These are phyloP conservation scores for Apiospora rasikravindrae DNA, from an alignment of 2,329 filamentous ascomycete genomes.

Conservation along the genomic window DNA sequence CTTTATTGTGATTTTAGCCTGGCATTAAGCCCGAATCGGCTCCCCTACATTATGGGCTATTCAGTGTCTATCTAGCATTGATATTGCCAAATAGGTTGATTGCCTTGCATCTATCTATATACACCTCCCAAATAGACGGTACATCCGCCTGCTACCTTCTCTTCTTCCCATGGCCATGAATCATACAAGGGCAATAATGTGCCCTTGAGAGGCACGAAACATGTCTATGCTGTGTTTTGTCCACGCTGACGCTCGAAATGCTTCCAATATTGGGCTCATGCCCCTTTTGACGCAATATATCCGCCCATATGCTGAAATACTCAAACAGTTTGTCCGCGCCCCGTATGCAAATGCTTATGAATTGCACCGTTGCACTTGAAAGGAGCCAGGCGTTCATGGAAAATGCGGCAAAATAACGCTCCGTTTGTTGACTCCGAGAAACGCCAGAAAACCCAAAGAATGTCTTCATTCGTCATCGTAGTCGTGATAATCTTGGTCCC, in stretches of 20 bases:
- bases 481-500: constrained; percentile 10
- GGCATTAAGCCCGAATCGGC: background rate
- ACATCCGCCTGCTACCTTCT: background rate
- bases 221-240: constrained; percentile 2
- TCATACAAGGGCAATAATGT: background rate
- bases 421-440: constrained; percentile 9
- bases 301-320: constrained; percentile 14
- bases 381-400: background rate
- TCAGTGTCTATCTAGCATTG: background rate
- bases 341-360: constrained; percentile 2
- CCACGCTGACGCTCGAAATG: constrained; percentile 17
- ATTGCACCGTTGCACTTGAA: background rate
- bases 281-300: constrained; percentile 9
- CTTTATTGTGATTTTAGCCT: background rate
- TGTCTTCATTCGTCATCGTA: constrained; percentile 16
- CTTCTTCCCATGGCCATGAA: background rate
- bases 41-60: background rate
- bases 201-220: background rate
- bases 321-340: background rate
- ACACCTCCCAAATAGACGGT: background rate
- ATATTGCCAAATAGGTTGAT: background rate
- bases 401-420: constrained; percentile 8
- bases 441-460: constrained; percentile 7
- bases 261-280: constrained; percentile 7
- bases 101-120: background rate